Evolutionary conservation across 495 filamentous ascomycete genomes (phyloP).

Genomic region (Penicillium parvum): DNA sequence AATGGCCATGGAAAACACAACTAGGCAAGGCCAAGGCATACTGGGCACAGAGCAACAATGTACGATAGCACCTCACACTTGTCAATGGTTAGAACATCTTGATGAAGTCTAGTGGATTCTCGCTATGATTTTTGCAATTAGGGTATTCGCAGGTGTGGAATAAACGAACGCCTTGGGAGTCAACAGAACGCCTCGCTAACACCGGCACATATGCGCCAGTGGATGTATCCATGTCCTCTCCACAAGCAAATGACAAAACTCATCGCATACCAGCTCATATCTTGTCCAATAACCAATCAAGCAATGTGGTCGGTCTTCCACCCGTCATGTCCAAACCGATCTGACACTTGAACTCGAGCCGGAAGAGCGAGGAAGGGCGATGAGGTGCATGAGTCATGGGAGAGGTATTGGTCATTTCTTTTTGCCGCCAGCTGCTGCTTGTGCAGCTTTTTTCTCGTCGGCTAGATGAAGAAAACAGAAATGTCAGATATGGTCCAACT

Average conservation of each 20-base stretch:
- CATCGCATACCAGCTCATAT: too few species aligned
- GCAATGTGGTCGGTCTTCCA: conserved; percentile 1
- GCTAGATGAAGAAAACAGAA: conserved; percentile 13
- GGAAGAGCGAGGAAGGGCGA: neutral
- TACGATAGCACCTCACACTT: neutral
- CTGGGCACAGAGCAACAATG: conserved; percentile 17
- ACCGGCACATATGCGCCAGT: conserved; percentile 9
- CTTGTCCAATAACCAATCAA: too few species aligned
- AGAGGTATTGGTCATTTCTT: conserved; percentile 23
- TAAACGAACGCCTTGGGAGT: conserved; percentile 19
- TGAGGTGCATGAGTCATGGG: too few species aligned
- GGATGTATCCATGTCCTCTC: neutral
- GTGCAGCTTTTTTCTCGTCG: conserved; percentile 29
- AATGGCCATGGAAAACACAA: conserved; percentile 25
- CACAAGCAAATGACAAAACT: too few species aligned
- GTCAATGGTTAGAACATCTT: too few species aligned
- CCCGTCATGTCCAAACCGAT: neutral
- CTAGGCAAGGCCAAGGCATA: conserved; percentile 23
- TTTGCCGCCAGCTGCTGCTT: conserved; percentile 19
- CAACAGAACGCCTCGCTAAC: conserved; percentile 27
- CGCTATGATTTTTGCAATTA: conserved; percentile 6
- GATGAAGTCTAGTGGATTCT: too few species aligned
- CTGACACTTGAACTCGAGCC: neutral
- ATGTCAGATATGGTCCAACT: neutral
- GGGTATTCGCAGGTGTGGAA: conserved; percentile 8